phyloP scores from a whole-genome alignment of 345 rosid genomes.

The Salix arbutifolia region DNA sequence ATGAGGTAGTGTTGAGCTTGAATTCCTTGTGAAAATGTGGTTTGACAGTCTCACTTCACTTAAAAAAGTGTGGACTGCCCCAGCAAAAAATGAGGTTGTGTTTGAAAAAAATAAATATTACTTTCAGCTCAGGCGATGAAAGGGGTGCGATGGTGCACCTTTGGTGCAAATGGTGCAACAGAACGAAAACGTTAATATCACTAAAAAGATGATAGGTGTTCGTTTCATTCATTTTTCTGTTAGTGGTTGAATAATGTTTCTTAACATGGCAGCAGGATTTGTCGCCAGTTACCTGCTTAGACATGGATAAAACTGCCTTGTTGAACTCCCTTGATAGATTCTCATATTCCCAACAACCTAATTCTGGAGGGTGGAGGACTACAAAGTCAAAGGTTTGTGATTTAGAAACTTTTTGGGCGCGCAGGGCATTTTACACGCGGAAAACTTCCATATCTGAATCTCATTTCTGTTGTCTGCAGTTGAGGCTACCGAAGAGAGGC shows the following conservation, averaged over 20 bases:
- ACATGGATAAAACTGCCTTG: conserved; percentile 30
- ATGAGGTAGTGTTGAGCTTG: no score
- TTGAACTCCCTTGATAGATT: conserved; percentile 52
- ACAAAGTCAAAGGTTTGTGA: conserved; percentile 67
- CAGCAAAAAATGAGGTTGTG: no score
- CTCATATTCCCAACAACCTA: conserved; percentile 47
- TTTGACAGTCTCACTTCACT: no score
- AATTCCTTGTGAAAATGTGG: no score
- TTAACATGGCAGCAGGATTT: conserved; percentile 31
- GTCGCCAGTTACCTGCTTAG: conserved; percentile 9
- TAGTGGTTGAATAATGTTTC: not conserved
- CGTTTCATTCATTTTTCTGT: not conserved
- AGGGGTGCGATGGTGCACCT: not conserved
- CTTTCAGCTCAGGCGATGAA: no score
- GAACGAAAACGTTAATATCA: not conserved
- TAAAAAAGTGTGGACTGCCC: no score
- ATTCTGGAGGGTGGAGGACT: conserved; percentile 73
- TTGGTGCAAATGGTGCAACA: not conserved
- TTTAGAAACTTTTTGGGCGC: not conserved
- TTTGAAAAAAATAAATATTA: no score
- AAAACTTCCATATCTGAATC: not conserved
- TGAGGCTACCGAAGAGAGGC: conserved; percentile 53
- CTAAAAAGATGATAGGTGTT: not conserved
- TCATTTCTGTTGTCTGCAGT: conserved; percentile 28
- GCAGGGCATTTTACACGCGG: not conserved